These are phyloP conservation scores for Ascosphaera pollenicola DNA, from an alignment of 2,329 filamentous ascomycete genomes.

Conservation along the genomic window DNA sequence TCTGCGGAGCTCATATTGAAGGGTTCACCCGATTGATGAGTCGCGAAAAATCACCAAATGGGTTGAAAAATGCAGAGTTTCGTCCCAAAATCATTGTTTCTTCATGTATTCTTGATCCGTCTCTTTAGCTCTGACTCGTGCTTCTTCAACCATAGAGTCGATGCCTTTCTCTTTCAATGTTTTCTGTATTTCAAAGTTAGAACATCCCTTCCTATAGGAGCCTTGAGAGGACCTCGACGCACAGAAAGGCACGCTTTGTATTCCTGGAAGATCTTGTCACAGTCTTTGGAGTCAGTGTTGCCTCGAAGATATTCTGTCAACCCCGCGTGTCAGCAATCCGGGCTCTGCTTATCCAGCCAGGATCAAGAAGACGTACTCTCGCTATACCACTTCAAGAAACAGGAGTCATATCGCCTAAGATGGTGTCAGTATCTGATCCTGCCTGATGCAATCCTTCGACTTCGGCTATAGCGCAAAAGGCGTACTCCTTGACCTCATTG, in stretches of 20 bases:
- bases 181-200: slow-evolving; percentile 30
- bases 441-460: background rate
- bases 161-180: slow-evolving; percentile 77
- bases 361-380: slow-evolving; percentile 45
- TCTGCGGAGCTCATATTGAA: too few species aligned
- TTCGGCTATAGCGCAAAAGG: slow-evolving; percentile 3
- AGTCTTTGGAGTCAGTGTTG: slow-evolving; percentile 65
- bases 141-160: slow-evolving; percentile 79
- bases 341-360: slow-evolving; percentile 4
- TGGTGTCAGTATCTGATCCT: slow-evolving; percentile 4
- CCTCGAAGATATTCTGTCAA: slow-evolving; percentile 67
- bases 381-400: slow-evolving; percentile 98
- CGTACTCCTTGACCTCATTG: slow-evolving; percentile 87
- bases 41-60: too few species aligned
- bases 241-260: slow-evolving; percentile 78
- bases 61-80: too few species aligned
- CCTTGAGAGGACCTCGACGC: slow-evolving; percentile 11
- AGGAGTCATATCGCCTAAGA: slow-evolving; percentile 73
- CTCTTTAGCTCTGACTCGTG: slow-evolving; percentile 70
- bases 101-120: slow-evolving; percentile 52
- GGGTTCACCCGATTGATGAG: too few species aligned
- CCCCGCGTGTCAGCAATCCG: slow-evolving; percentile 1
- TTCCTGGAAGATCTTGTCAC: slow-evolving; percentile 61
- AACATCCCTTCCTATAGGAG: background rate
- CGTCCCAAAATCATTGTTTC: slow-evolving; percentile 2